Conservation (phyloP, 208 protist genomes). For the Crithidia thermophila region DNA sequence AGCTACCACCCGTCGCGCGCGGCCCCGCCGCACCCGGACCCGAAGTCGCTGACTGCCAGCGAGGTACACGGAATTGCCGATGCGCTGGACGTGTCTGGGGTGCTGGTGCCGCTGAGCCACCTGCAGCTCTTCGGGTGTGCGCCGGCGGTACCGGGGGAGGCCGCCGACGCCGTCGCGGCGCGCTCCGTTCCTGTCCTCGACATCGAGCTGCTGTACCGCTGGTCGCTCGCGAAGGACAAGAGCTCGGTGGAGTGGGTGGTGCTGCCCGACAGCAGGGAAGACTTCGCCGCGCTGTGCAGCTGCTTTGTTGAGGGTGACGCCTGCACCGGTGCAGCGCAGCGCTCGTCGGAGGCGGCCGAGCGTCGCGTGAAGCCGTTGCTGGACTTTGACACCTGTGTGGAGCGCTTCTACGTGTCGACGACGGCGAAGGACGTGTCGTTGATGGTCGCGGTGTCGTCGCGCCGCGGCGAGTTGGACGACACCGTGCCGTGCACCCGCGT, state of each 20-base stretch:
- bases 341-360: neutral
- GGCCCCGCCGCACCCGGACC: conserved; percentile 2
- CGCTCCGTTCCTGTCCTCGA: conserved; percentile 48
- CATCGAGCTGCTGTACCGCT: conserved; percentile 64
- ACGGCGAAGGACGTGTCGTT: conserved; percentile 79
- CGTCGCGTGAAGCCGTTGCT: conserved; percentile 31
- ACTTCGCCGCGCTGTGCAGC: conserved; percentile 15
- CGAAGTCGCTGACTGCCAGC: conserved; percentile 11
- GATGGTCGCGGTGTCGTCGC: conserved; percentile 46
- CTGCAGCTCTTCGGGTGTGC: conserved; percentile 61
- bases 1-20: conserved; percentile 24
- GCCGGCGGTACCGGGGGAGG: neutral
- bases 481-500: conserved; percentile 3
- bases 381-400: conserved; percentile 39
- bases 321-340: neutral
- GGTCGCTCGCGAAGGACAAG: conserved; percentile 39
- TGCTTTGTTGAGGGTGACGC: conserved; percentile 1
- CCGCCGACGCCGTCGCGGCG: neutral
- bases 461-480: conserved; percentile 1
- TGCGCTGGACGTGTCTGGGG: conserved; percentile 45
- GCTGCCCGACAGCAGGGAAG: neutral
- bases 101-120: conserved; percentile 41
- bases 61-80: conserved; percentile 42
- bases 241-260: conserved; percentile 53
- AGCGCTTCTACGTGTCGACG: conserved; percentile 69